Evolutionary conservation across 2,329 filamentous ascomycete genomes (phyloP), one percentile per base, ranked within the genome.

Genomic region (Arthrobotrys sphaeroides): DNA sequence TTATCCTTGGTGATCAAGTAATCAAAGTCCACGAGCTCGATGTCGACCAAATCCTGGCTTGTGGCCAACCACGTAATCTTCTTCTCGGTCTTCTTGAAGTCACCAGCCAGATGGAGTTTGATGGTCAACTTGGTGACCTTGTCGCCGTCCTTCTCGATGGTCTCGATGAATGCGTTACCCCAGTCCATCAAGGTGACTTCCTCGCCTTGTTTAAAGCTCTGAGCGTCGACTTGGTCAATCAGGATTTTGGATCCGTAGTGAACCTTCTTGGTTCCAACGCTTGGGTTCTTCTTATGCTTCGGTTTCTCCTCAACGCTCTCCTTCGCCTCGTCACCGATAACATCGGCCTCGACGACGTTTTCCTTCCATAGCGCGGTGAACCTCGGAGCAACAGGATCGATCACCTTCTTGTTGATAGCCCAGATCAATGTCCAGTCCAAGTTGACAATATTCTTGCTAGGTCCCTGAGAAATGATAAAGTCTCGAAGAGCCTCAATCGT

Each of bases 181-280:
- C 94, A 98, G 82, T 91, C 91, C 94, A 97, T 97, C 43, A 97
- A 86, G 0, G 94, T 97, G 80, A 98, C 92, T 83, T 97, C 94
- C 84, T 98, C 94, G 81, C 90, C 90, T 74, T 90, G 86, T 79
- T 89, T 90, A 84, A 97, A 96, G 24, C 87, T 87, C 82, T 90
- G 90, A 77, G 90, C 92, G 80, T 98, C 94, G 49, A 87, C 91
- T 83, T 97, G 94, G 81, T 97, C 94, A 61, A 98, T 85, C 75
- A 95, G 85, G 78, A 97, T 85, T 77, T 89, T 87, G 69, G 87
- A 87, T 81, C 91, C 91, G 82, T 90, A 96, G 24, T 88, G 86
- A 3, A 97, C 92, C 84, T 92, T 91, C 87, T 97, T 97, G 79
- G 85, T 90, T 74, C 94, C 94, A 5, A 97, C 86, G 1, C 90